Evolutionary conservation across 176 grass and related monocot genomes (phyloP).

Genomic region (Melocanna baccifera): DNA sequence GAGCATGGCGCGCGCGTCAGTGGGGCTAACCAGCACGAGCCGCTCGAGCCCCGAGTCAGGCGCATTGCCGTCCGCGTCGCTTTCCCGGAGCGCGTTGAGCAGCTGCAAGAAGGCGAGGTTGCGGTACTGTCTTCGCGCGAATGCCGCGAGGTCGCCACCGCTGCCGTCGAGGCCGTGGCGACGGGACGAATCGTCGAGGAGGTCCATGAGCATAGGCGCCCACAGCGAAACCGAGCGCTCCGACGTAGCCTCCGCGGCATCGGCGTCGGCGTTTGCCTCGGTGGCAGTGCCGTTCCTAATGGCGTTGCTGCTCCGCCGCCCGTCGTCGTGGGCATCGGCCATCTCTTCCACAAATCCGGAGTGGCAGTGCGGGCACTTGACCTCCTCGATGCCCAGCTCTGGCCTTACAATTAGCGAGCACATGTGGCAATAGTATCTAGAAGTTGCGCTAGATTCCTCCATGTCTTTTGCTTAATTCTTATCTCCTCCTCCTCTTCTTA

Average conservation of each 20-base stretch:
- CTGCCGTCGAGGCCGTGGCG: conserved; percentile 29
- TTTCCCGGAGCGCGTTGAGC: conserved; percentile 52
- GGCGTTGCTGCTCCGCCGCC: neutral
- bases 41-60: conserved; percentile 35
- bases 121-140: conserved; percentile 47
- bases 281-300: neutral
- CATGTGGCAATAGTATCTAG: conserved; percentile 73
- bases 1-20: conserved; percentile 40
- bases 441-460: conserved; percentile 38
- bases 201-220: conserved; percentile 63
- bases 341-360: conserved; percentile 85
- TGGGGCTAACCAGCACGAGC: conserved; percentile 33
- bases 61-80: conserved; percentile 12
- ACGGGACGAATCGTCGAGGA: conserved; percentile 47
- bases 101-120: conserved; percentile 51
- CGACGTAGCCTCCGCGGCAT: neutral
- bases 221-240: conserved; percentile 33
- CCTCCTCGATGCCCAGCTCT: conserved; percentile 42
- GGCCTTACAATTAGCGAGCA: conserved; percentile 66
- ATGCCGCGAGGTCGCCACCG: conserved; percentile 19
- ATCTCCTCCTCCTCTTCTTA: neutral
- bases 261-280: neutral
- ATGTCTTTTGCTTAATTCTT: conserved; percentile 7
- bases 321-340: neutral
- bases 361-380: conserved; percentile 82